Evolutionary conservation across 2,329 filamentous ascomycete genomes (phyloP), one percentile per base, ranked within the genome.

Genomic region (Aspergillus spinulosporus): DNA sequence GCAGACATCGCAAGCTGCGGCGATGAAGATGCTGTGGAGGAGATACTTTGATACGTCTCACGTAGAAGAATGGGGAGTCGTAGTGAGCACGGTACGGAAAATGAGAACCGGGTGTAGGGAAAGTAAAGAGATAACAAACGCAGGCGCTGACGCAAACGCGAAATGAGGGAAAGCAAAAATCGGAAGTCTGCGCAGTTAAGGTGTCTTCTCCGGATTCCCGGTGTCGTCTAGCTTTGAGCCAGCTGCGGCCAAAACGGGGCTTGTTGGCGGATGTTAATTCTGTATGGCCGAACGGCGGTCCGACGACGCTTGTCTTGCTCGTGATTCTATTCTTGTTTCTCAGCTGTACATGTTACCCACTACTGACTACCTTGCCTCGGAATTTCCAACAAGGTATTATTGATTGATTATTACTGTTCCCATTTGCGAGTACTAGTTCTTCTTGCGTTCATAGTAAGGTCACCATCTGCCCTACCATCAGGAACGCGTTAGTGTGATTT

Each of bases 1-100:
- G 67, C 64, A 70, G 67, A 71, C 74, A 76, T 76, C 62, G 71
- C 72, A 71, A 65, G 64, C 62, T 56, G 62, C 59, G 58, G 53
- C 32, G 32, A 52, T 49, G 14, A 47, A 28, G 36, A 37, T 32
- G 36, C 32, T 12, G 39, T 49, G 21, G 28, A 51, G 26, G 32
- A 34, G 37, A 28, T 45, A 37, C 43, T 32, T 26, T 37, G 55
- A 59, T 51, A 52, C 29, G 48, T 47, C 36, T 48, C 49, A 49
- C 42, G 50, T 12, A 47, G 43, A 40, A 42, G 42, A 26, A 48
- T 21, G 55, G 9, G 32, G n/a, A 52, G 46, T 40, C 36, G 55
- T 29, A 9, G 36, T 31, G 3, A 31, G 31, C 49, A 15, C 28
- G 29, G 29, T 12, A 8, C 14, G n/a, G 14, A 15, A 45, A 44